Conservation (phyloP, 345 rosid genomes). For the Eucalyptus cladocalyx region DNA sequence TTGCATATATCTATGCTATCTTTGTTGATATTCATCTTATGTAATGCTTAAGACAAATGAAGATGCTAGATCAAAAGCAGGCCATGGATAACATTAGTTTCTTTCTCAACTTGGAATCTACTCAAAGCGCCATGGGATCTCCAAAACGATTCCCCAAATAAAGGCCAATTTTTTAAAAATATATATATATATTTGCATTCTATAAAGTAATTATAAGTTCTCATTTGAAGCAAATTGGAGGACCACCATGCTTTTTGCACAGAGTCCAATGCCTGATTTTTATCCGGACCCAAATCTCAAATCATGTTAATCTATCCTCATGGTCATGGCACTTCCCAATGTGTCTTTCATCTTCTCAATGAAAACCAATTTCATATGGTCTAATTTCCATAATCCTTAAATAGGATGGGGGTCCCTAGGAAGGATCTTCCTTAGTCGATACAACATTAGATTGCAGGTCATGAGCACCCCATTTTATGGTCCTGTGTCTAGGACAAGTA, state of each 20-base stretch:
- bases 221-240: not conserved
- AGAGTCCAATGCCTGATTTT: not conserved
- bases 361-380: not conserved
- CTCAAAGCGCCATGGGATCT: not conserved
- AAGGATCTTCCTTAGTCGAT: not conserved
- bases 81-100: not conserved
- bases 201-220: not conserved
- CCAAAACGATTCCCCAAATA: not conserved
- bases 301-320: not conserved
- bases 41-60: not conserved
- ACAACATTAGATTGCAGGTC: not conserved
- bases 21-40: not conserved
- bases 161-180: not conserved
- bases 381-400: not conserved
- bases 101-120: not conserved
- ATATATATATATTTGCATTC: too few species aligned
- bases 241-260: not conserved
- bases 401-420: not conserved
- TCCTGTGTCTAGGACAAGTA: not conserved
- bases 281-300: not conserved
- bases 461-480: not conserved
- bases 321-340: not conserved
- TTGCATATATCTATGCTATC: not conserved
- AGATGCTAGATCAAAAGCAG: not conserved
- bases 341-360: not conserved